phyloP scores from a whole-genome alignment of 2,329 filamentous ascomycete genomes.

The Paracoccidioides lutzii region DNA sequence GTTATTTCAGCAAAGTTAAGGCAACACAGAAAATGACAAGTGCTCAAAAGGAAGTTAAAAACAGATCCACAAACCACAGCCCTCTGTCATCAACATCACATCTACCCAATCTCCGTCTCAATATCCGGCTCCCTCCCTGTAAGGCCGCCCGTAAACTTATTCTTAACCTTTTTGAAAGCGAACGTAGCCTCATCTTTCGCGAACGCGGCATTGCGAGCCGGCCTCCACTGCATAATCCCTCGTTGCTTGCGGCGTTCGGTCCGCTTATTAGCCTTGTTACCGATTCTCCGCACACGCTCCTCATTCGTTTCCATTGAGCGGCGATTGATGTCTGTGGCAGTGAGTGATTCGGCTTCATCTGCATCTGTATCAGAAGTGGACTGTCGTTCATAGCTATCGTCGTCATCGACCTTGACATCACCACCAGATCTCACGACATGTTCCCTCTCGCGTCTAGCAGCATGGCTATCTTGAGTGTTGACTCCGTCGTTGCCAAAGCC shows the following conservation, averaged over 20 bases:
- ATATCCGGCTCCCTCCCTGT: conserved; percentile 75
- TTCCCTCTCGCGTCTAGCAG: background rate
- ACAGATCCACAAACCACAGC: no score
- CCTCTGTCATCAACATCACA: background rate
- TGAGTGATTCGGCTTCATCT: conserved; percentile 7
- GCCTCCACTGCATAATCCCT: conserved; percentile 90
- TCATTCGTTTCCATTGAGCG: conserved; percentile 6
- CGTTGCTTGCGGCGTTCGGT: conserved; percentile 69
- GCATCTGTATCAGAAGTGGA: conserved; percentile 2
- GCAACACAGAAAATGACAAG: no score
- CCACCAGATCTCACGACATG: conserved; percentile 5
- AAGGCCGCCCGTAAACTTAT: conserved; percentile 57
- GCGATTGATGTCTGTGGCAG: conserved; percentile 5
- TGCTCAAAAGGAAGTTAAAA: no score
- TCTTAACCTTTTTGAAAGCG: conserved; percentile 61
- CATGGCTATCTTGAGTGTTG: background rate
- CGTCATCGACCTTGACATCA: conserved; percentile 6
- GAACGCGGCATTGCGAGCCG: conserved; percentile 72
- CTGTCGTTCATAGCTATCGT: conserved; percentile 17
- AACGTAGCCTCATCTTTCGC: conserved; percentile 78
- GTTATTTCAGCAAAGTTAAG: no score
- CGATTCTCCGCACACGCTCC: conserved; percentile 11
- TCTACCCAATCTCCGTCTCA: conserved; percentile 52
- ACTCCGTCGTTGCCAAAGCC: background rate
- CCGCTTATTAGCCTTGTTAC: conserved; percentile 28